phyloP scores from a whole-genome alignment of 2,329 filamentous ascomycete species.

The Fusarium piperis region DNA sequence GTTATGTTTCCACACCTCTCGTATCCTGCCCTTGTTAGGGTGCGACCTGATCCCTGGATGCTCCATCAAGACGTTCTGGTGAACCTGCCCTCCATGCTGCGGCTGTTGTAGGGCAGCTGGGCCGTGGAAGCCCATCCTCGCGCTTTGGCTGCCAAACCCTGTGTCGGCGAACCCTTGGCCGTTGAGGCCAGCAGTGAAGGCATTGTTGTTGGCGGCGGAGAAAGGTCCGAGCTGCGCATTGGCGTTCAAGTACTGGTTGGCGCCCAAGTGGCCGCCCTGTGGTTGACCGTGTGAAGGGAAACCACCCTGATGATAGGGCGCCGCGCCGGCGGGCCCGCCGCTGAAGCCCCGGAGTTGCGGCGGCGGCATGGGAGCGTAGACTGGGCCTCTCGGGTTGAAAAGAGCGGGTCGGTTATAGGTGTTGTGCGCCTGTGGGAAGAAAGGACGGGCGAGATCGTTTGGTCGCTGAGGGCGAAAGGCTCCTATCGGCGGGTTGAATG shows the following conservation, averaged over 20 bases:
- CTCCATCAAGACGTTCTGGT: slow-evolving; percentile 54
- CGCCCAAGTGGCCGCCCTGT: slow-evolving; percentile 64
- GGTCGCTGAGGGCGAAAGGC: not conserved
- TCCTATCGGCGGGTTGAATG: not conserved
- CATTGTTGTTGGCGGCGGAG: slow-evolving; percentile 61
- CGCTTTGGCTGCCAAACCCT: slow-evolving; percentile 86
- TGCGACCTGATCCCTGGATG: slow-evolving; percentile 55
- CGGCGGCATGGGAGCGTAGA: slow-evolving; percentile 46
- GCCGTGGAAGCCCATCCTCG: slow-evolving; percentile 84
- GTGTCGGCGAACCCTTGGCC: slow-evolving; percentile 70
- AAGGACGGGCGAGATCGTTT: not conserved
- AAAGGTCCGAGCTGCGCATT: slow-evolving; percentile 76
- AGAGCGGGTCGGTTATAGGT: not conserved
- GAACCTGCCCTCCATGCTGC: slow-evolving; percentile 59
- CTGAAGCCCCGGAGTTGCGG: slow-evolving; percentile 52
- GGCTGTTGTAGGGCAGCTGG: slow-evolving; percentile 66
- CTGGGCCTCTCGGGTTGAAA: not conserved
- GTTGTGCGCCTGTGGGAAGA: not conserved
- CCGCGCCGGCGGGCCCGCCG: slow-evolving; percentile 50
- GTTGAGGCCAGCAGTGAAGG: slow-evolving; percentile 66
- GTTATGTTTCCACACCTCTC: slow-evolving; percentile 96
- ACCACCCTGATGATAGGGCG: slow-evolving; percentile 57
- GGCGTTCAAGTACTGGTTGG: slow-evolving; percentile 77
- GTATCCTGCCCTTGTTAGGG: slow-evolving; percentile 83
- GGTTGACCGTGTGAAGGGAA: slow-evolving; percentile 64